A percentile compares a stretch with the other conserved stretches of the same genome.
phyloP scores from a whole-genome alignment of 805 yeast genomes.

The Saturnispora hagleri region DNA sequence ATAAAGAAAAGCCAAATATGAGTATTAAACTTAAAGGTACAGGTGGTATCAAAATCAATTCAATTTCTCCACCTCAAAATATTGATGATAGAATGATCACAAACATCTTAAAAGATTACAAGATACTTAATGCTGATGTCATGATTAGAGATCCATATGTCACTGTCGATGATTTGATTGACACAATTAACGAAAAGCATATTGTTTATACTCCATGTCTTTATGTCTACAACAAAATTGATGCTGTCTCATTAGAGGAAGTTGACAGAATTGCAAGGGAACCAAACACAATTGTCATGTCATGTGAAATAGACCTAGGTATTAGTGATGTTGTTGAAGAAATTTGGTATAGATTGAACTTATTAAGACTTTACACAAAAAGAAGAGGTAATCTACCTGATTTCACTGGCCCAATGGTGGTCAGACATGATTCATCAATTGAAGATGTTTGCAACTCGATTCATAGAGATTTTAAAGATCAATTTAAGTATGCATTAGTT shows the following conservation, averaged over 20 bases:
- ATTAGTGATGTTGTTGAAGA: conserved; percentile 82
- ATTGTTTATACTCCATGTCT: conserved; percentile 85
- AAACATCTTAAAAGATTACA: conserved; percentile 74
- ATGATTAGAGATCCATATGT: conserved; percentile 79
- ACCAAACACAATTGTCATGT: conserved; percentile 89
- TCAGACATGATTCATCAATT: conserved; percentile 66
- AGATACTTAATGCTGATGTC: conserved; percentile 89
- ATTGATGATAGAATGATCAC: conserved; percentile 73
- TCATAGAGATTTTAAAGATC: conserved; percentile 85
- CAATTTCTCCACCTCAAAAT: conserved; percentile 71
- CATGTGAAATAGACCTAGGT: conserved; percentile 84
- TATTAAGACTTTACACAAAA: conserved; percentile 80
- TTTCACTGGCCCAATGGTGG: conserved; percentile 85
- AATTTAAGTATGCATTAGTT: conserved; percentile 87
- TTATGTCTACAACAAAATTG: conserved; percentile 91
- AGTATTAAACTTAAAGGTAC: conserved; percentile 70
- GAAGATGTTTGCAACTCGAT: conserved; percentile 86
- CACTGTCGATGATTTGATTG: conserved; percentile 90
- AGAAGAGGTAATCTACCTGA: conserved; percentile 76
- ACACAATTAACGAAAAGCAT: conserved; percentile 79
- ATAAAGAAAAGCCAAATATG: conserved; percentile 73
- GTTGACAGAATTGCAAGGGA: conserved; percentile 85
- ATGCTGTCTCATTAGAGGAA: conserved; percentile 91
- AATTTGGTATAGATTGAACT: conserved; percentile 81
- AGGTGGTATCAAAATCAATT: conserved; percentile 84